A percentile compares a stretch with the other conserved stretches of the same genome.
phyloP scores from a whole-genome alignment of 371 early-diverging fungal species.

The Circinella umbellata region DNA sequence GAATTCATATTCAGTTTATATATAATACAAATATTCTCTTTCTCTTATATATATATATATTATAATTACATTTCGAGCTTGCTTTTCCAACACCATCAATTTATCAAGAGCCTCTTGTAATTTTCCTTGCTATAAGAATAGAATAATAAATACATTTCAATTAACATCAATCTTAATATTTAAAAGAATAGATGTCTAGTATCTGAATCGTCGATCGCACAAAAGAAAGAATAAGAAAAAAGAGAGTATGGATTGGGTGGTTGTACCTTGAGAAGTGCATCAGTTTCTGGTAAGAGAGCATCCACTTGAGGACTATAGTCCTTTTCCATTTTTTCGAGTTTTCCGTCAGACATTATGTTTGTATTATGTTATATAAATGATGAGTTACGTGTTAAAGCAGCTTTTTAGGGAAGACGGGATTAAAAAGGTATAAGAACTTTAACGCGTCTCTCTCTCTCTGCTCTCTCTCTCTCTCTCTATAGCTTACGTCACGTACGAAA shows the following conservation, averaged over 20 bases:
- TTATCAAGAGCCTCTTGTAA: constrained; percentile 84
- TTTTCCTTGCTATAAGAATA: constrained; percentile 60
- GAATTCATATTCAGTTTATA: not conserved
- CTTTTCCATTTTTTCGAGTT: constrained; percentile 88
- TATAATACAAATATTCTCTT: not conserved
- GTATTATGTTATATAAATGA: too few species aligned
- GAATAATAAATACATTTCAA: too few species aligned
- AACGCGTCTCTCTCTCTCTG: too few species aligned
- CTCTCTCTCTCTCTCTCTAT: too few species aligned
- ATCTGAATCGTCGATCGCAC: not conserved
- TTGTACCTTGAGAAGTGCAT: constrained; percentile 69
- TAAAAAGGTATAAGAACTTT: too few species aligned
- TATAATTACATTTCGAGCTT: constrained; percentile 80
- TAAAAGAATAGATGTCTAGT: too few species aligned
- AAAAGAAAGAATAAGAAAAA: not conserved
- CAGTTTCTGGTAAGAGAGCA: constrained; percentile 79
- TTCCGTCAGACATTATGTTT: constrained; percentile 58
- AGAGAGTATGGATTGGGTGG: not conserved
- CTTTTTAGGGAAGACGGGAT: too few species aligned
- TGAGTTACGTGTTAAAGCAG: constrained; percentile 1
- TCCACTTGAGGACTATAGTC: constrained; percentile 87
- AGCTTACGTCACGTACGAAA: too few species aligned
- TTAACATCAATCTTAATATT: too few species aligned
- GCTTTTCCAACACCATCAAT: constrained; percentile 83
- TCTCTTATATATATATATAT: not conserved